Conservation (phyloP, 108 stramenopile genomes). For the Cylindrotheca closterium region DNA sequence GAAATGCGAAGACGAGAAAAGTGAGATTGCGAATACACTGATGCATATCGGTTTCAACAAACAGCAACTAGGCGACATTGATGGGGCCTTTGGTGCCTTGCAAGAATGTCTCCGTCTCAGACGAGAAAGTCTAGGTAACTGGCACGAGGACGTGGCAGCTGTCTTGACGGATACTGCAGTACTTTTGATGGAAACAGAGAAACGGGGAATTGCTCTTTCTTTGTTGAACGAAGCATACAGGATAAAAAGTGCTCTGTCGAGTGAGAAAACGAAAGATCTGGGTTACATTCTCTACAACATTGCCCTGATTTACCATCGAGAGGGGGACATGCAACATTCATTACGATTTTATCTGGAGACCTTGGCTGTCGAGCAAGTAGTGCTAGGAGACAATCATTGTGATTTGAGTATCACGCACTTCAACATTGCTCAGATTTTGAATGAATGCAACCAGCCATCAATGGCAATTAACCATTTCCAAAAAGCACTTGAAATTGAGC, state of each 20-base stretch:
- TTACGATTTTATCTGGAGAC: constrained; percentile 59
- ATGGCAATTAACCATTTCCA: constrained; percentile 39
- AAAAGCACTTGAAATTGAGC: constrained; percentile 42
- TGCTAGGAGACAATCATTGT: constrained; percentile 35
- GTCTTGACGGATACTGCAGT: constrained; percentile 51
- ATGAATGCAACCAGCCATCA: constrained; percentile 44
- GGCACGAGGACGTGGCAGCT: constrained; percentile 50
- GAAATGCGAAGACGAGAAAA: constrained; percentile 9
- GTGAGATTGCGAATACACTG: constrained; percentile 52
- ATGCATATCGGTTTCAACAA: constrained; percentile 37
- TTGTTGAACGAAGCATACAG: constrained; percentile 48
- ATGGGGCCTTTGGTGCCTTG: constrained; percentile 39
- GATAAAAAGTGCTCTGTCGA: constrained; percentile 30
- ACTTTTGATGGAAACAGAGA: constrained; percentile 39
- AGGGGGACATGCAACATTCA: constrained; percentile 52
- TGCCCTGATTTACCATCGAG: constrained; percentile 55
- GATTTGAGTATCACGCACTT: constrained; percentile 58
- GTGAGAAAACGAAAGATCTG: constrained; percentile 26
- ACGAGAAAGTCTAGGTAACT: constrained; percentile 42
- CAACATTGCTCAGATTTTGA: constrained; percentile 61
- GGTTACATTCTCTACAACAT: constrained; percentile 62
- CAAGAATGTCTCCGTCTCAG: constrained; percentile 54
- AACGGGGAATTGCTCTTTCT: constrained; percentile 46
- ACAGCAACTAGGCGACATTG: constrained; percentile 42
- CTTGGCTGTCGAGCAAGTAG: constrained; percentile 35